A percentile compares a stretch with the other conserved stretches of the same genome.
These are phyloP conservation scores for Leccinum broughii DNA, from an alignment of 768 basidiomycete species.

Conservation along the genomic window DNA sequence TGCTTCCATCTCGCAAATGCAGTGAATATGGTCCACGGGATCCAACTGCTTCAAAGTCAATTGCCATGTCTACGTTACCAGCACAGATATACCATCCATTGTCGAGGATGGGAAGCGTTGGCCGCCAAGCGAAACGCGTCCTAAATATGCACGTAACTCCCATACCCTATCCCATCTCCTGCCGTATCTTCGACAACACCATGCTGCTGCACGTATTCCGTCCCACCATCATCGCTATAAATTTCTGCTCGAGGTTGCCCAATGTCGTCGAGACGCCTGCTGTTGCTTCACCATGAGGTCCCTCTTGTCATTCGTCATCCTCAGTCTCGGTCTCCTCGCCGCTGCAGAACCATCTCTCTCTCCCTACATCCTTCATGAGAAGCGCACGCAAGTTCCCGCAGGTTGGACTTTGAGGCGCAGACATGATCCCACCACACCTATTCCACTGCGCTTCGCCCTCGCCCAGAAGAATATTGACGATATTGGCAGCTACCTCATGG, in stretches of 20 bases:
- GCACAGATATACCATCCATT: too few relatives aligned
- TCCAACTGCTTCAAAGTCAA: not conserved
- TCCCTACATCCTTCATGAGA: slow-evolving; percentile 39
- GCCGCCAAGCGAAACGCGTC: not conserved
- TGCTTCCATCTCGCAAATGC: not conserved
- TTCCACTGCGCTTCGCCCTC: slow-evolving; percentile 35
- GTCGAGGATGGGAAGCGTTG: not conserved
- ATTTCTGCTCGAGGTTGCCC: not conserved
- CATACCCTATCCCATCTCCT: not conserved
- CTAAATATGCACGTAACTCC: slow-evolving; percentile 9
- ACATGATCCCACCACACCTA: slow-evolving; percentile 30
- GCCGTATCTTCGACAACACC: slow-evolving; percentile 3
- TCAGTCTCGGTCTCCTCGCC: slow-evolving; percentile 20
- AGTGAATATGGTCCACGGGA: not conserved
- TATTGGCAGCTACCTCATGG: slow-evolving; percentile 30
- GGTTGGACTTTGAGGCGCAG: slow-evolving; percentile 41
- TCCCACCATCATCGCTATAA: slow-evolving; percentile 18
- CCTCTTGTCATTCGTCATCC: slow-evolving; percentile 14
- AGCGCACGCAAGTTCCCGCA: slow-evolving; percentile 35
- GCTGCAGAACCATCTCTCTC: slow-evolving; percentile 20
- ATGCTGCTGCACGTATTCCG: slow-evolving; percentile 9
- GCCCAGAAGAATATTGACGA: slow-evolving; percentile 32
- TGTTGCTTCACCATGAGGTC: slow-evolving; percentile 14
- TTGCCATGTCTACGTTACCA: too few relatives aligned
- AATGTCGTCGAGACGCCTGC: slow-evolving; percentile 6